Conservation (phyloP, 2,329 filamentous ascomycete species). For the Epichloe aotearoae region DNA sequence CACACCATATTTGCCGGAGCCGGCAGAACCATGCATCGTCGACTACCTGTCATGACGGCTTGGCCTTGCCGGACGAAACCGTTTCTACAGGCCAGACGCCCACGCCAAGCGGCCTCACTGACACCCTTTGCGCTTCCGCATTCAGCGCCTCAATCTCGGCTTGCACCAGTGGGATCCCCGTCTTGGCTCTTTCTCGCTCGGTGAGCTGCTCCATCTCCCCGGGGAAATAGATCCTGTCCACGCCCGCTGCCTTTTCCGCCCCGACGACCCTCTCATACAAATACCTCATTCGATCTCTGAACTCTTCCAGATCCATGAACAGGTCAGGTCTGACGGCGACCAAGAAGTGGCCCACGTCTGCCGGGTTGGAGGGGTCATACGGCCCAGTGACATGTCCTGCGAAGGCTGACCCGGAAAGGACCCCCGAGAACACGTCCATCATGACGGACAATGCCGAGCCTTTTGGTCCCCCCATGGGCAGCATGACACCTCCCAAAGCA, state of each 20-base stretch:
- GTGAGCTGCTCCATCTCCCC: constrained; percentile 48
- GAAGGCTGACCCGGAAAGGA: constrained; percentile 64
- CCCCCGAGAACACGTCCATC: constrained; percentile 88
- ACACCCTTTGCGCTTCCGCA: constrained; percentile 34
- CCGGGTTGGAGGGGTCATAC: constrained; percentile 55
- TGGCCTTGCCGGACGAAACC: no score
- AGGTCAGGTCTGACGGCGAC: constrained; percentile 62
- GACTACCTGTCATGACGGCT: no score
- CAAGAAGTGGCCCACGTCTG: constrained; percentile 64
- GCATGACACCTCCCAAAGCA: constrained; percentile 66
- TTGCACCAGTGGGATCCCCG: constrained; percentile 45
- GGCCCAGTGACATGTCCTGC: constrained; percentile 65
- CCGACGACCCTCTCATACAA: constrained; percentile 40
- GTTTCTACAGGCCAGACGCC: neutral
- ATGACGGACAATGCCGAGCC: constrained; percentile 65
- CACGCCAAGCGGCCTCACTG: constrained; percentile 11
- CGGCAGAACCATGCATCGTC: no score
- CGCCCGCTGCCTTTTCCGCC: constrained; percentile 39
- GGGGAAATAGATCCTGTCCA: constrained; percentile 47
- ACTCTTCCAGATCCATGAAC: constrained; percentile 58
- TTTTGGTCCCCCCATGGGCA: constrained; percentile 77
- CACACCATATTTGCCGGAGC: no score
- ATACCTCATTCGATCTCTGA: constrained; percentile 46
- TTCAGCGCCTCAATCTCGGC: constrained; percentile 44
- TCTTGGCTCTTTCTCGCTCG: constrained; percentile 35